Evolutionary conservation across 164 flowering plant genomes (phyloP), one percentile per base, ranked within the genome.

Genomic region (Cinnamomum micranthum): DNA sequence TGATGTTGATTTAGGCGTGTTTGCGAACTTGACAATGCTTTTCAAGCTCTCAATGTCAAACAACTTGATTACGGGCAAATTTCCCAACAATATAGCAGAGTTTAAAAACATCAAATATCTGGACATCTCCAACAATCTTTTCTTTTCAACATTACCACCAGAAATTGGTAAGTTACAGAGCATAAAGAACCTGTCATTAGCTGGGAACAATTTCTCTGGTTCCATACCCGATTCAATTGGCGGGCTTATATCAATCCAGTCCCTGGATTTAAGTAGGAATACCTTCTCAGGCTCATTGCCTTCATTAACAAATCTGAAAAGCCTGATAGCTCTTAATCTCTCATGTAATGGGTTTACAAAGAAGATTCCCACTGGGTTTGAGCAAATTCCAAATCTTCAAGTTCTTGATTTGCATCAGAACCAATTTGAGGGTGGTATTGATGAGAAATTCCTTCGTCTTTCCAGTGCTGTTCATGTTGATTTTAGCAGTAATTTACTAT

Each of bases 121-220:
- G 60, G 97, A 95, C 77, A 1, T 95, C 51, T 93, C 99, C 0
- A 55, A 93, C 70, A 95, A 93, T 79, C 76, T 93, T 73, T 93
- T 93, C 78, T 85, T 80, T 27, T 86, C 89, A 0, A 62, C 86
- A 24, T 70, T 95, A 66, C 97, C 98, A 4, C 74, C 82, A 7
- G 95, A 85, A 17, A 85, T 93, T 70, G 92, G 94, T 47, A 84
- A 77, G 68, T 74, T 94, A n/a, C 82, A 28, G 69, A 87, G 86
- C 76, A 77, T 93, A 55, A 73, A 70, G 80, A 93, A 92, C 72
- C 91, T 96, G 10, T 90, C 97, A 1, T 74, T 96, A 65, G 88
- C 97, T 58, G 96, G 97, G 19, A 96, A 96, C 82, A 88, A 88
- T 77, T 91, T 96, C 76, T 92, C 99, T 15, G 98, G 98, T 23